Evolutionary conservation across 2,329 filamentous ascomycete genomes (phyloP), one percentile per base, ranked within the genome.

Genomic region (Beauveria asiatica): DNA sequence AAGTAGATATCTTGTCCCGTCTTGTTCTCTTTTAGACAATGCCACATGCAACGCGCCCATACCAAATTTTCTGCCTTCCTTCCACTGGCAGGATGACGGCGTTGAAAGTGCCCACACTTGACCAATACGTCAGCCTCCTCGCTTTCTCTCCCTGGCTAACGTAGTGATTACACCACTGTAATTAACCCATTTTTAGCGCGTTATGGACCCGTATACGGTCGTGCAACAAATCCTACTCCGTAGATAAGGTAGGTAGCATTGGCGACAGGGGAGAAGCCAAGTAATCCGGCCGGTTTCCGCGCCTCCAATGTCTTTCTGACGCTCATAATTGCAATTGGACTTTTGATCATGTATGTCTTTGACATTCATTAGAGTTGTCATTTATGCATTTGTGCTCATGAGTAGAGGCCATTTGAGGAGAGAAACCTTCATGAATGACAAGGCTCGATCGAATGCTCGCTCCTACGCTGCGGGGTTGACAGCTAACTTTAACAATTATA

Each of bases 271-370:
- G 61, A 64, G 58, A 44, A 50, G 19, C 61, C 62, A 3, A 44
- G 33, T 3, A 61, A 59, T 37, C 61, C 48, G 16, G 61, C 61
- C 4, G 61, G 57, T 5, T 64, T 61, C 21, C 50, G 61, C 25
- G 62, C 42, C n/a, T 61, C 62, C 16, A 55, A 45, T 16, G 27
- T 60, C 5, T 51, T 17, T 13, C 37, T 52, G 30, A 25, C 51
- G 17, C 60, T 60, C 5, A 52, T 63, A 48, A 53, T 56, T 48
- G 46, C 25, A 1, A 48, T 52, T 45, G 53, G 46, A 21, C 53
- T 46, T 19, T 17, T n/a, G 16, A 42, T 46, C 23, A n/a, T 48
- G 54, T 19, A 48, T n/a, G 44, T 17, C 45, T 9, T 2, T 39
- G 3, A 3, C 27, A 10, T 51, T 51, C 17, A 9, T 21, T 5